Evolutionary conservation across 2,329 filamentous ascomycete genomes (phyloP).

Genomic region (Nemania diffusa): DNA sequence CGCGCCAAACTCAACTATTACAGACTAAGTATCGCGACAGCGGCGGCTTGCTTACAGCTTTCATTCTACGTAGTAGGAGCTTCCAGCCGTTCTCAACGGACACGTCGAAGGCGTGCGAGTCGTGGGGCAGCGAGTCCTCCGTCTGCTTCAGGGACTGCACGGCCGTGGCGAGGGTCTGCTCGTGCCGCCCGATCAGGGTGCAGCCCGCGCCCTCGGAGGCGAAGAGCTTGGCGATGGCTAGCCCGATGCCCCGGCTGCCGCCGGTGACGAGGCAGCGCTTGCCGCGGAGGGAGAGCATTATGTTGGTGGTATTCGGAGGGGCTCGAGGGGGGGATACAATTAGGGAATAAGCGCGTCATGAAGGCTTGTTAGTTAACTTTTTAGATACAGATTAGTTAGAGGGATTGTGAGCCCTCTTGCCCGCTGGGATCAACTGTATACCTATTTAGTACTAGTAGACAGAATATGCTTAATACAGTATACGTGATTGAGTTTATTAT

Average conservation of each 20-base stretch:
- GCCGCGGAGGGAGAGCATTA: slow-evolving; percentile 52
- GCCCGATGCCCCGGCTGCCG: slow-evolving; percentile 76
- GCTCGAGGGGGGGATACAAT: neutral
- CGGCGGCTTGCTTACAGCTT: slow-evolving; percentile 18
- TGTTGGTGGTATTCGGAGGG: neutral
- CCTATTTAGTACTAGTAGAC: neutral
- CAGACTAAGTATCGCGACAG: too few relatives aligned
- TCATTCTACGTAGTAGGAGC: neutral
- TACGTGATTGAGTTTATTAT: too few relatives aligned
- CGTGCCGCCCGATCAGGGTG: slow-evolving; percentile 70
- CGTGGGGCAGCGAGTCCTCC: slow-evolving; percentile 25
- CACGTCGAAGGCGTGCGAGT: slow-evolving; percentile 41
- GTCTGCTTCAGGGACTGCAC: slow-evolving; percentile 46
- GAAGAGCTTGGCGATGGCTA: slow-evolving; percentile 73
- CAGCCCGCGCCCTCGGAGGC: slow-evolving; percentile 68
- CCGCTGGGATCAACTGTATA: neutral
- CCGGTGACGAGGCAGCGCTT: slow-evolving; percentile 73
- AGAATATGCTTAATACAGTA: too few relatives aligned
- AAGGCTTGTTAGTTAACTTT: too few relatives aligned
- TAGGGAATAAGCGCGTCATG: neutral
- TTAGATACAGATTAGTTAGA: too few relatives aligned
- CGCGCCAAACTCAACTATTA: neutral
- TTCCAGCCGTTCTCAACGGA: slow-evolving; percentile 33
- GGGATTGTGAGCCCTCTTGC: neutral
- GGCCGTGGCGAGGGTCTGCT: slow-evolving; percentile 56